Evolutionary conservation across 129 eudicot species (phyloP).

Genomic region (Chrysanthemum seticuspe): DNA sequence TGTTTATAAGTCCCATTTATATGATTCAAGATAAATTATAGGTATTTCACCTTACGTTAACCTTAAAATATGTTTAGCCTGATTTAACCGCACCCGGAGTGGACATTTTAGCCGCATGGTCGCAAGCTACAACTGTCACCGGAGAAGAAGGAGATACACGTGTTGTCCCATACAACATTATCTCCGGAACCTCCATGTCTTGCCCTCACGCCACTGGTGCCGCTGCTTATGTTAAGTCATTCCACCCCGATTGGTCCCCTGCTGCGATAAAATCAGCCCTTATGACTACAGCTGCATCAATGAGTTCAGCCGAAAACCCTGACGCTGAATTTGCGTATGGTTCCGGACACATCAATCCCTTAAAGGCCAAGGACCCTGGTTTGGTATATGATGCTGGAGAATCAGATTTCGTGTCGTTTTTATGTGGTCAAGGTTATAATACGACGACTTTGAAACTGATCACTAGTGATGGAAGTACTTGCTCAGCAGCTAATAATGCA

Average conservation of each 20-base stretch:
- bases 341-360: slow-evolving; percentile 46
- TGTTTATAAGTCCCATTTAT: neutral
- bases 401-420: slow-evolving; percentile 32
- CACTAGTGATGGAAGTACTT: slow-evolving; percentile 34
- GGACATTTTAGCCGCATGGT: slow-evolving; percentile 63
- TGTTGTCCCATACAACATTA: slow-evolving; percentile 42
- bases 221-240: slow-evolving; percentile 61
- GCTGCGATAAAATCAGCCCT: slow-evolving; percentile 66
- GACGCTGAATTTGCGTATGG: slow-evolving; percentile 56
- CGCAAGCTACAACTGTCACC: slow-evolving; percentile 37
- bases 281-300: slow-evolving; percentile 57
- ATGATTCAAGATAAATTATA: neutral
- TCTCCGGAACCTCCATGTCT: slow-evolving; percentile 72
- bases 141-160: slow-evolving; percentile 41
- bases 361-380: slow-evolving; percentile 43
- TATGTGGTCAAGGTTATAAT: slow-evolving; percentile 55
- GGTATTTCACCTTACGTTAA: neutral
- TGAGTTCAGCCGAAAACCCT: slow-evolving; percentile 27
- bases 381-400: slow-evolving; percentile 43
- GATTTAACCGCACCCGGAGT: slow-evolving; percentile 65
- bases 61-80: slow-evolving; percentile 35
- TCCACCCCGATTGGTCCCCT: slow-evolving; percentile 61
- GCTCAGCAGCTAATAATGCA: slow-evolving; percentile 16
- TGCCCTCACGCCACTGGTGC: slow-evolving; percentile 65
- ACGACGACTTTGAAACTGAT: slow-evolving; percentile 20